Conservation (phyloP, 1,284 basidiomycete species). For the Ceratobasidium sp. region DNA sequence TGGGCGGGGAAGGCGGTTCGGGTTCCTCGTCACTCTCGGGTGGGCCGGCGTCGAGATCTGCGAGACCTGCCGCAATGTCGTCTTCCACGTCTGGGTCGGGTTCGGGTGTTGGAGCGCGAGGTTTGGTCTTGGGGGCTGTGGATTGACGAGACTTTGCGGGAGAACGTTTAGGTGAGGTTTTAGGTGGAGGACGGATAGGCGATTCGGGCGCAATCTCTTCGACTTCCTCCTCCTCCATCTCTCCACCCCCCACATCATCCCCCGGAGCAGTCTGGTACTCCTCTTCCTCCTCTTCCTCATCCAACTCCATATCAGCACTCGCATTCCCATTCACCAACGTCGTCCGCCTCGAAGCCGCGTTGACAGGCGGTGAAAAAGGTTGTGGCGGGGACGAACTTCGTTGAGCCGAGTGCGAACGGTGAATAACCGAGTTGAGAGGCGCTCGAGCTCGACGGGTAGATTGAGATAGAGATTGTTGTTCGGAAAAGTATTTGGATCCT, state of each 20-base stretch:
- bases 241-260: neutral
- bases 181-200: conserved; percentile 8
- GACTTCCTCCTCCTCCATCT: conserved; percentile 17
- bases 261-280: conserved; percentile 13
- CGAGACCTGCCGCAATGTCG: conserved; percentile 45
- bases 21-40: conserved; percentile 8
- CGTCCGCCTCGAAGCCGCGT: conserved; percentile 8
- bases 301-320: conserved; percentile 35
- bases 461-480: conserved; percentile 13
- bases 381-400: conserved; percentile 35
- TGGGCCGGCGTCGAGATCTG: conserved; percentile 23
- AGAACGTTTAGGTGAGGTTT: neutral
- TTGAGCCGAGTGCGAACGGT: conserved; percentile 28
- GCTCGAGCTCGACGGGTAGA: conserved; percentile 40
- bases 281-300: conserved; percentile 42
- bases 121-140: conserved; percentile 15
- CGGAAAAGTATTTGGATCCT: conserved; percentile 25
- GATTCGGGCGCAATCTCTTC: conserved; percentile 26
- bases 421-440: conserved; percentile 40
- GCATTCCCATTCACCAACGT: conserved; percentile 30
- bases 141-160: neutral
- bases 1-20: conserved; percentile 15
- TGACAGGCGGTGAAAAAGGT: conserved; percentile 1
- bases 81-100: conserved; percentile 40
- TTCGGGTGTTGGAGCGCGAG: conserved; percentile 9